A percentile compares a stretch with the other conserved stretches of the same genome.
Conservation (phyloP, 305 asterid genomes). For the Fraxinus angustifolia region DNA sequence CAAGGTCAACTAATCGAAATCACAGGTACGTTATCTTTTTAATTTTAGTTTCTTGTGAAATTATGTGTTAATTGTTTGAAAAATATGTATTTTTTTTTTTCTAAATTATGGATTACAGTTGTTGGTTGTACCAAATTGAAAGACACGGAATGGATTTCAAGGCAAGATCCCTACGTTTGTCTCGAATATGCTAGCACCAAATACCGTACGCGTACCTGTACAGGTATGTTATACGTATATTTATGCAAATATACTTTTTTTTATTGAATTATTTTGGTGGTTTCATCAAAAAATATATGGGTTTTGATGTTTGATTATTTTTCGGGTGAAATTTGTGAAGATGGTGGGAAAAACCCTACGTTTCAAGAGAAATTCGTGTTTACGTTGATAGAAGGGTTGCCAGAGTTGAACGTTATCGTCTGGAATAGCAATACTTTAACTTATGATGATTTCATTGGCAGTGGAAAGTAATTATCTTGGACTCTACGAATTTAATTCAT, state of each 20-base stretch:
- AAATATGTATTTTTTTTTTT: background rate
- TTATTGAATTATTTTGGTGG: background rate
- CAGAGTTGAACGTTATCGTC: slow-evolving; percentile 59
- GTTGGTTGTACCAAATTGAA: slow-evolving; percentile 75
- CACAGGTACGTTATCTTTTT: slow-evolving; percentile 48
- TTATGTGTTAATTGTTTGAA: background rate
- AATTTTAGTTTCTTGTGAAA: background rate
- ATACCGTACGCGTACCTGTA: slow-evolving; percentile 78
- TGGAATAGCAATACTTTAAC: slow-evolving; percentile 90
- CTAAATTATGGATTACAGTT: slow-evolving; percentile 41
- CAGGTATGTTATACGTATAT: slow-evolving; percentile 42
- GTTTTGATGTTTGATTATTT: background rate
- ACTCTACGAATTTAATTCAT: background rate
- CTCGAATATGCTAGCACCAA: slow-evolving; percentile 74
- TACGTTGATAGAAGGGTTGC: slow-evolving; percentile 71
- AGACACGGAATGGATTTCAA: slow-evolving; percentile 86
- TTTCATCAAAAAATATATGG: background rate
- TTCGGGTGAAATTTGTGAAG: slow-evolving; percentile 37
- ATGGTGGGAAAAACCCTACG: slow-evolving; percentile 87
- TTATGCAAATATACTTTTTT: background rate
- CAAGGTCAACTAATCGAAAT: slow-evolving; percentile 86
- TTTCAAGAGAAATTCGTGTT: slow-evolving; percentile 91
- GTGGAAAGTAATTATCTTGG: slow-evolving; percentile 58
- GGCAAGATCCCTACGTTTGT: slow-evolving; percentile 96
- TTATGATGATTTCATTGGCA: slow-evolving; percentile 79